Base-by-base conservation (phyloP, 2,329 filamentous ascomycete species). In the Ophiostoma tasmaniense region DNA sequence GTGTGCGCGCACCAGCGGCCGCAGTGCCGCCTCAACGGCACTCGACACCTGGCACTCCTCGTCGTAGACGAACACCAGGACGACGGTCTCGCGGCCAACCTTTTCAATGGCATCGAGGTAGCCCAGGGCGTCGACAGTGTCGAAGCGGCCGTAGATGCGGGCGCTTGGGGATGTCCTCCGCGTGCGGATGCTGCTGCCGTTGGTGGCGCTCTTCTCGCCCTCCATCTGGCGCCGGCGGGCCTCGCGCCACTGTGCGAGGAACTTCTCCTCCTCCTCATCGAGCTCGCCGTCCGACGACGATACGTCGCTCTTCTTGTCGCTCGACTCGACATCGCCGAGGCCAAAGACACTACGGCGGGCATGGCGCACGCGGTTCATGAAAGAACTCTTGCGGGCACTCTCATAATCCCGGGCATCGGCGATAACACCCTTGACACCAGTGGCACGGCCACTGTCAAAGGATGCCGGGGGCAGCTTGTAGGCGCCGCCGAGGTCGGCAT, bases 21-120 rank as follows among this genome's bases (percentile, higher is more conserved):
- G 80, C 74, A 99, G 83, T 67, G 90, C 93, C 55, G 88, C 84
- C 77, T 97, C 92, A 71, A 97, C 89, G 69, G 92, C 85, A 59
- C 85, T 81, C 64, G 91, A 96, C 72, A 94, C 89, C 69, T 89
- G 84, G 71, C 90, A 96, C 91, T 90, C 85, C 71, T 91, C 86
- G 76, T 97, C 93, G 78, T 93, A 95, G 73, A 99, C 93, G 80
- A 94, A 96, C 35, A 99, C 95, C 2, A 97, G 90, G 1, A 98
- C 93, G 3, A 90, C 85, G 0, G 92, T 94, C 64, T 94, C 91
- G 65, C 88, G 80, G 52, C 88, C 84, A 4, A 94, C 92, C 79
- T 92, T 95, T 80, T 99, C 95, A 74, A 98, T 92, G 68, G 94
- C 93, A 78, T 98, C 93, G n/a, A 99, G 85, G 75, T 96, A 99